Evolutionary conservation across 192 early-diverging fungal species (phyloP).

Genomic region (Coemansia sp.): DNA sequence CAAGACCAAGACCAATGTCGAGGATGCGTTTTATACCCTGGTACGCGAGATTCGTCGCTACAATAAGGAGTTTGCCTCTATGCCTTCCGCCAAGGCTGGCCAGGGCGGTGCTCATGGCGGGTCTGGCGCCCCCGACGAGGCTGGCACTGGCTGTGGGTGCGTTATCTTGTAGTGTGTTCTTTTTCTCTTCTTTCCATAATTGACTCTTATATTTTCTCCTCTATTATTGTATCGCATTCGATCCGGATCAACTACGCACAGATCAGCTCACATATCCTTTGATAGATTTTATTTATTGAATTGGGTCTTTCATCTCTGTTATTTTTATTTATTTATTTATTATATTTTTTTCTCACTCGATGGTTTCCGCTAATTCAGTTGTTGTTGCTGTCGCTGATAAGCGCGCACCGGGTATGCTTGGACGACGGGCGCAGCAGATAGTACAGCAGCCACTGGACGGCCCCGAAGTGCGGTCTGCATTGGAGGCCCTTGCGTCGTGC

Average conservation of each 20-base stretch:
- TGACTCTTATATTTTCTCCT: conserved; percentile 6
- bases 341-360: not conserved
- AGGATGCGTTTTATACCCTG: conserved; percentile 86
- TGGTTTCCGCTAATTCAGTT: not conserved
- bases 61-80: conserved; percentile 68
- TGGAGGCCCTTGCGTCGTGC: conserved; percentile 26
- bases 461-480: conserved; percentile 21
- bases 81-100: conserved; percentile 38
- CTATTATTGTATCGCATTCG: not conserved
- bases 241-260: not conserved
- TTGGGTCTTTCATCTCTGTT: not conserved
- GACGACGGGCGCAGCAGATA: conserved; percentile 38
- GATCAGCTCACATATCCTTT: not conserved
- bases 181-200: not conserved
- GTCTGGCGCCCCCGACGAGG: conserved; percentile 46
- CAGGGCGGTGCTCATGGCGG: conserved; percentile 13
- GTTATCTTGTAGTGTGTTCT: conserved; percentile 57
- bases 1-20: conserved; percentile 86
- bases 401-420: conserved; percentile 34
- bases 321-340: not conserved
- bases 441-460: conserved; percentile 36
- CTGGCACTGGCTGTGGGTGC: conserved; percentile 62
- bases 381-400: conserved; percentile 5
- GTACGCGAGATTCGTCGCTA: conserved; percentile 85
- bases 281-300: not conserved